Conservation (phyloP, 2,329 filamentous ascomycete species). For the Fusarium robinianum region DNA sequence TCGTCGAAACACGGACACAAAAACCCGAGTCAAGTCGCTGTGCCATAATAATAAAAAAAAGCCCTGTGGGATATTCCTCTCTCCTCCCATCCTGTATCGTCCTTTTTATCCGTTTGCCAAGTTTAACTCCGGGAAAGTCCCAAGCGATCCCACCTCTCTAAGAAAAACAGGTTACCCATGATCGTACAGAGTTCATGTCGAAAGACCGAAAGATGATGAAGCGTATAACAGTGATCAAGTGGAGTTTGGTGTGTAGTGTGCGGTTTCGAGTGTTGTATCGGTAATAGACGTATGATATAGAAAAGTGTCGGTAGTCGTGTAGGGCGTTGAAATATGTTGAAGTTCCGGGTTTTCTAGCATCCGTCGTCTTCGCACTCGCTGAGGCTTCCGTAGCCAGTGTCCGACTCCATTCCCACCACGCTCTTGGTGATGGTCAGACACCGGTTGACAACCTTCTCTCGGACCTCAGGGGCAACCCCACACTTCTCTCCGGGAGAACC, state of each 20-base stretch:
- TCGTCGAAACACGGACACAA: slow-evolving; percentile 28
- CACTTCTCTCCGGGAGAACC: slow-evolving; percentile 55
- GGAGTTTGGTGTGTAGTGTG: slow-evolving; percentile 8
- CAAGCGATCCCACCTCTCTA: slow-evolving; percentile 29
- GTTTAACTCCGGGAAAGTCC: slow-evolving; percentile 32
- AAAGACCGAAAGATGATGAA: slow-evolving; percentile 14
- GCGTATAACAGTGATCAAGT: slow-evolving; percentile 19
- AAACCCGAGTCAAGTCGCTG: slow-evolving; percentile 14
- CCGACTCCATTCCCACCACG: slow-evolving; percentile 62
- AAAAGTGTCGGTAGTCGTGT: slow-evolving; percentile 8
- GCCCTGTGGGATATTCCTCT: slow-evolving; percentile 11
- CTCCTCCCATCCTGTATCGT: slow-evolving; percentile 30
- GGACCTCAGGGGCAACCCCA: slow-evolving; percentile 56
- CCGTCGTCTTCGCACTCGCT: slow-evolving; percentile 51
- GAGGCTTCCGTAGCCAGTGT: slow-evolving; percentile 64
- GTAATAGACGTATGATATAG: neutral
- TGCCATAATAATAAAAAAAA: no score
- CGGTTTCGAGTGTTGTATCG: no score
- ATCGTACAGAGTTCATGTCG: slow-evolving; percentile 36
- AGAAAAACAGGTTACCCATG: slow-evolving; percentile 33
- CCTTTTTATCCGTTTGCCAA: slow-evolving; percentile 32
- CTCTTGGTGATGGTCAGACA: slow-evolving; percentile 61
- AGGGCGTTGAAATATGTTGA: slow-evolving; percentile 10
- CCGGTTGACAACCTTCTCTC: slow-evolving; percentile 58
- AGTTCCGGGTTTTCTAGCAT: slow-evolving; percentile 27